Evolutionary conservation across 1,284 basidiomycete species (phyloP), one percentile per base, ranked within the genome.

Genomic region (Pterula multifida): DNA sequence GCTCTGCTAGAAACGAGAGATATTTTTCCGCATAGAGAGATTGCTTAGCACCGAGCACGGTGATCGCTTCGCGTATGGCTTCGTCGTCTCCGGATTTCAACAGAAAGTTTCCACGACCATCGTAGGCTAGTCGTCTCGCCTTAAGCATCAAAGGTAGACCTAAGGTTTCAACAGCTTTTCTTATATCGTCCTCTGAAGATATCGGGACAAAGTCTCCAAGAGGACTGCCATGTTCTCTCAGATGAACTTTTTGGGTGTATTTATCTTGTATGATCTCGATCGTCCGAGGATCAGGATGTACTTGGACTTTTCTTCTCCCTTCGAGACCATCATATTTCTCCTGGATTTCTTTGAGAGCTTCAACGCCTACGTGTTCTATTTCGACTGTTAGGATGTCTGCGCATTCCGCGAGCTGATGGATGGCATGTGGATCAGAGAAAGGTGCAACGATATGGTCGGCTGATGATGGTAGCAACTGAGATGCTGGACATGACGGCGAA

Each of bases 61-160:
- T 60, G 46, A 47, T 6, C 11, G 45, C 45, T 6, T 13, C 3
- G 9, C 13, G 24, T 13, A 97, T 76, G 0, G 91, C 90, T 12
- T 78, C 70, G 25, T 70, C 60, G 2, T 76, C 75, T 50, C 86
- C 73, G 13, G 66, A 63, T 2, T 75, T 75, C 44, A 98, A 65
- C 21, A 87, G 84, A 59, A 79, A 94, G 66, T 99, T 99, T 2
- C 95, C 95, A 54, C 91, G 76, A 3, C 96, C 95, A 61, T 99
- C 96, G 65, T 98, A 99, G 0, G 94, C 96, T 52, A 95, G 71
- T 1, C 90, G 96, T 23, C 92, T 76, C 51, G 87, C 91, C 68
- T 99, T 99, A 58, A 99, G 78, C 95, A 98, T 97, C 49, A 98
- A 68, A 1, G 96, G 95, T 17, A 92, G 73, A 2, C 93, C 92